phyloP scores from a whole-genome alignment of 2,329 filamentous ascomycete genomes.

The Verticillium albo-atrum region DNA sequence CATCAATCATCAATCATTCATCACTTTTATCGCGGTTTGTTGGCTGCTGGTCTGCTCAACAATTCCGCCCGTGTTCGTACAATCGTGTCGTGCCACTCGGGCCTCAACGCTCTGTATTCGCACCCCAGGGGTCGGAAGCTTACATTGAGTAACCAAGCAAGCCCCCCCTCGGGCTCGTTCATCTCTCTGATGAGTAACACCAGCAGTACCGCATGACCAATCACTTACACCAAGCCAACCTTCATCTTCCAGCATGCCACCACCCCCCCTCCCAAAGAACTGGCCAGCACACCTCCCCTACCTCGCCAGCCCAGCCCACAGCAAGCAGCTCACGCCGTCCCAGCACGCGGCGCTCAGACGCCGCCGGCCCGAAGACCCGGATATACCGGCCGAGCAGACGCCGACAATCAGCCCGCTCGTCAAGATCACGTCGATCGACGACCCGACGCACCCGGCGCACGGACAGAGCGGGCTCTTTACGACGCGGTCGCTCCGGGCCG shows the following conservation, averaged over 20 bases:
- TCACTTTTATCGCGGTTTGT: no score
- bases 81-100: no score
- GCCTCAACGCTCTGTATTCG: no score
- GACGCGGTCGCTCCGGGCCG: constrained; percentile 45
- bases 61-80: no score
- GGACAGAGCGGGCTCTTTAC: constrained; percentile 60
- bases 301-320: constrained; percentile 44
- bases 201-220: no score
- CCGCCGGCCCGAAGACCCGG: constrained; percentile 13
- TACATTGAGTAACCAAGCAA: no score
- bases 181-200: no score
- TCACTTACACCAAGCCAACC: no score
- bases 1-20: no score
- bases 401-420: constrained; percentile 44
- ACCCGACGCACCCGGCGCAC: constrained; percentile 49
- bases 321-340: constrained; percentile 34
- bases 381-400: constrained; percentile 28
- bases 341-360: constrained; percentile 36
- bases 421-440: constrained; percentile 48
- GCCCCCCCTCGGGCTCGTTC: no score
- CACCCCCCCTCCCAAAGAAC: constrained; percentile 40
- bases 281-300: constrained; percentile 54
- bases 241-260: not conserved
- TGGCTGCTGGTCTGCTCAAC: no score
- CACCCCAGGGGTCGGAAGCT: no score